Conservation (phyloP, 2,329 filamentous ascomycete species). For the Rosellinia necatrix region DNA sequence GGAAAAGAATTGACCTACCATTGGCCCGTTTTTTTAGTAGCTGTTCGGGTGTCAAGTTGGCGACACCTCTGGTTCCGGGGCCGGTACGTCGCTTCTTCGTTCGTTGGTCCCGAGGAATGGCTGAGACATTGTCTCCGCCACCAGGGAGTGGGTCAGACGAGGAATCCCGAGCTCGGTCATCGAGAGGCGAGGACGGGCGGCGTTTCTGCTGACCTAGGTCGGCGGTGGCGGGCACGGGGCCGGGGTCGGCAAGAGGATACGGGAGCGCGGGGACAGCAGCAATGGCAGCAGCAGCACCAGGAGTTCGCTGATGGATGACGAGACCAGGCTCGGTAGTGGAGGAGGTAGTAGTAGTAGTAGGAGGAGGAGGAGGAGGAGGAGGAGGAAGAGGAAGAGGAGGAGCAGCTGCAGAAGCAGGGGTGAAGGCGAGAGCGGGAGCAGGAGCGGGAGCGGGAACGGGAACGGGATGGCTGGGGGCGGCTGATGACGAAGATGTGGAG, state of each 20-base stretch:
- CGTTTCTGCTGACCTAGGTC: slow-evolving; percentile 31
- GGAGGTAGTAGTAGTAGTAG: neutral
- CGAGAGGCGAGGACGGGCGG: slow-evolving; percentile 28
- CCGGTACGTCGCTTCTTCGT: slow-evolving; percentile 54
- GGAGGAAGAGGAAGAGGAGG: slow-evolving; percentile 19
- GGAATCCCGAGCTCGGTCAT: slow-evolving; percentile 35
- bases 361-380: neutral
- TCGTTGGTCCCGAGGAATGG: slow-evolving; percentile 34
- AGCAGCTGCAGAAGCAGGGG: slow-evolving; percentile 24
- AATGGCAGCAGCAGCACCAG: neutral
- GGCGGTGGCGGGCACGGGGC: slow-evolving; percentile 2
- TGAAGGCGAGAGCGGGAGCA: slow-evolving; percentile 16
- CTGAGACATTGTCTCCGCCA: slow-evolving; percentile 18
- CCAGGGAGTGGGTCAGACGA: slow-evolving; percentile 27
- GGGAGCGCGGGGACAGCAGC: neutral
- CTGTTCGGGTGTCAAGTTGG: slow-evolving; percentile 74
- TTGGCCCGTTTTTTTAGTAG: slow-evolving; percentile 69
- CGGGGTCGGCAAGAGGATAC: neutral
- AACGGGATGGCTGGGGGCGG: slow-evolving; percentile 9
- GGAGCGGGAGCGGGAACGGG: slow-evolving; percentile 10
- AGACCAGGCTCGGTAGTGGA: no score
- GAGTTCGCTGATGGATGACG: no score
- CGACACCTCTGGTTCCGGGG: slow-evolving; percentile 55
- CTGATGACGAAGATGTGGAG: slow-evolving; percentile 16
- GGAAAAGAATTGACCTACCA: slow-evolving; percentile 45